phyloP scores from a whole-genome alignment of 768 basidiomycete genomes.

The Hortiboletus flavorubellus region DNA sequence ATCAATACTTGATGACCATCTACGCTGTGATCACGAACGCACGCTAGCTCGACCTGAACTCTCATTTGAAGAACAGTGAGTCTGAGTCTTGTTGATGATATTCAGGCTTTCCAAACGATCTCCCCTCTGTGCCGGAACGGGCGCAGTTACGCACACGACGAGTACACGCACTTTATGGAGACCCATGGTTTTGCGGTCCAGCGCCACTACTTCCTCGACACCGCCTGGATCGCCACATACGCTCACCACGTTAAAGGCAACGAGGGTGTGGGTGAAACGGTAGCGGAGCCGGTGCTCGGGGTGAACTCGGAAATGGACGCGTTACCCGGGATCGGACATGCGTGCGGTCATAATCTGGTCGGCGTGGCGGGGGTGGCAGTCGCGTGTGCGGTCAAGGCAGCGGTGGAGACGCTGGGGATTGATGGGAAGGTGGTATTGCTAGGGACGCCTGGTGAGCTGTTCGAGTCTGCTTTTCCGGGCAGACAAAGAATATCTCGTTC shows the following conservation, averaged over 20 bases:
- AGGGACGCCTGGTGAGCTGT: slow-evolving; percentile 66
- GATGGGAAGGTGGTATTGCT: slow-evolving; percentile 65
- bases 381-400: slow-evolving; percentile 61
- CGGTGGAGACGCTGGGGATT: slow-evolving; percentile 57
- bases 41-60: slow-evolving; percentile 65
- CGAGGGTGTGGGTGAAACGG: no score
- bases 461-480: no score
- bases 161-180: slow-evolving; percentile 62
- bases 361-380: slow-evolving; percentile 71
- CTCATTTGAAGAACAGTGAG: slow-evolving; percentile 62
- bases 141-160: slow-evolving; percentile 57
- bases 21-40: neutral
- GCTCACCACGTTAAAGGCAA: slow-evolving; percentile 30
- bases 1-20: neutral
- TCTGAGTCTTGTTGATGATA: neutral
- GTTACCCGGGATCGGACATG: slow-evolving; percentile 56
- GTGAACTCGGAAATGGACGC: slow-evolving; percentile 82
- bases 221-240: slow-evolving; percentile 73
- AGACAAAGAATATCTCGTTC: no score
- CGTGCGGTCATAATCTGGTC: slow-evolving; percentile 81
- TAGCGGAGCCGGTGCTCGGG: slow-evolving; percentile 38
- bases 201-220: slow-evolving; percentile 58
- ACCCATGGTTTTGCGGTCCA: slow-evolving; percentile 64
- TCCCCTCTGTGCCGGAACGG: no score
- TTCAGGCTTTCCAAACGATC: no score